A percentile compares a stretch with the other conserved stretches of the same genome.
phyloP scores from a whole-genome alignment of 148 eudicot genomes.

The Dysphania ambrosioides region DNA sequence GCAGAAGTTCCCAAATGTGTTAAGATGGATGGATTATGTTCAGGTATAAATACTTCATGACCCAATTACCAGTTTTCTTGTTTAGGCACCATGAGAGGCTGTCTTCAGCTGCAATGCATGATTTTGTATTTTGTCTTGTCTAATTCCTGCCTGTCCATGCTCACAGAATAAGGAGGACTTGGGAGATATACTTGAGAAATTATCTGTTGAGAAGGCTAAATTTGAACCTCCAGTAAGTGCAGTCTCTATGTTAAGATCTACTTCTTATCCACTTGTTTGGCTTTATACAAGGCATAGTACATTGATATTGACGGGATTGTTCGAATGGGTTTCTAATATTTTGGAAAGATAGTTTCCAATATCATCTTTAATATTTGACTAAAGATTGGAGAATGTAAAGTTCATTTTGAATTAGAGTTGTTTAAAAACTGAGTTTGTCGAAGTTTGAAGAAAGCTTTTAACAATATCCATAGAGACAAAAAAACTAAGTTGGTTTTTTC shows the following conservation, averaged over 20 bases:
- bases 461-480: no score
- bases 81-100: neutral
- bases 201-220: slow-evolving; percentile 48
- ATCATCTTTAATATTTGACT: neutral
- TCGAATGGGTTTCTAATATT: neutral
- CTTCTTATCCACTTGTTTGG: neutral
- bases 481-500: neutral
- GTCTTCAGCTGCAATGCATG: neutral
- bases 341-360: no score
- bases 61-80: neutral
- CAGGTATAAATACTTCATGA: slow-evolving; percentile 46
- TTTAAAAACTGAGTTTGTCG: neutral
- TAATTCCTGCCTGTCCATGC: neutral
- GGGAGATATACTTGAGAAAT: slow-evolving; percentile 39
- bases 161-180: slow-evolving; percentile 67
- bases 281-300: neutral
- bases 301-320: neutral
- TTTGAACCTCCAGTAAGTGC: slow-evolving; percentile 66
- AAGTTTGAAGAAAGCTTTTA: neutral
- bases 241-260: neutral
- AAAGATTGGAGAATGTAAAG: neutral
- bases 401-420: neutral
- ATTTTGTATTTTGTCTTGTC: no score
- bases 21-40: slow-evolving; percentile 90
- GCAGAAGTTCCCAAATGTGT: slow-evolving; percentile 53